These are phyloP conservation scores for Ceratocystis huliohia DNA, from an alignment of 2,329 filamentous ascomycete genomes.

Conservation along the genomic window DNA sequence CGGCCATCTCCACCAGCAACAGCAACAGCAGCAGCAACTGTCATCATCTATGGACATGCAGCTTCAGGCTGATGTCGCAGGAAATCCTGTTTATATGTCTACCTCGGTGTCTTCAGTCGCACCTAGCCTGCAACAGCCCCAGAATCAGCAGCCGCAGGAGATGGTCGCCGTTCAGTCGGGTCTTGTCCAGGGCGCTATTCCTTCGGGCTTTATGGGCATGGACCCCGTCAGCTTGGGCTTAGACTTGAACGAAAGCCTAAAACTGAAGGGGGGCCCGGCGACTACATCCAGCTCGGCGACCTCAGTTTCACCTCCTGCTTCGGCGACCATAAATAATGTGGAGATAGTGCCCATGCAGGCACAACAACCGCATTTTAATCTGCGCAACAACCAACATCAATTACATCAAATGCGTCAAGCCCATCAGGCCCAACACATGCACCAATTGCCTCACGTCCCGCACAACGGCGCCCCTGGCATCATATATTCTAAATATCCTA, in stretches of 20 bases:
- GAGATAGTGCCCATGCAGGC: neutral
- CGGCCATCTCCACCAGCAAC: neutral
- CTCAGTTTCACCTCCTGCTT: neutral
- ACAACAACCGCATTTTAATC: neutral
- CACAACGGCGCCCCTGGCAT: neutral
- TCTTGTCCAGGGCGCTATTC: neutral
- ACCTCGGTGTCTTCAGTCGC: neutral
- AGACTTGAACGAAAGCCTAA: neutral
- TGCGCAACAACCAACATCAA: neutral
- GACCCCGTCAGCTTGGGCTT: slow-evolving; percentile 6
- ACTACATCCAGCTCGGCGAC: neutral
- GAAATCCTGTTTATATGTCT: slow-evolving; percentile 15
- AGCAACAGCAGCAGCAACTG: slow-evolving; percentile 3
- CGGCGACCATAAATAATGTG: neutral
- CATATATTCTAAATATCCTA: neutral
- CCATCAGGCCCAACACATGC: neutral
- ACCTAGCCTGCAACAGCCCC: neutral
- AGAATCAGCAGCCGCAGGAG: neutral
- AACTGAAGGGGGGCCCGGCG: neutral
- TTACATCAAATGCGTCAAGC: neutral
- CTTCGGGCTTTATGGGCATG: slow-evolving; percentile 6
- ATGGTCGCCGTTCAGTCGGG: neutral
- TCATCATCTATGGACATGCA: slow-evolving; percentile 10
- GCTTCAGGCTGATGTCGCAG: slow-evolving; percentile 15
- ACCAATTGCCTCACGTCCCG: neutral